Percentiles rank a stretch among this genome's conserved stretches.
These are phyloP conservation scores for Toxoplasma gondii DNA, from an alignment of 169 alveolate species.

Conservation along the genomic window DNA sequence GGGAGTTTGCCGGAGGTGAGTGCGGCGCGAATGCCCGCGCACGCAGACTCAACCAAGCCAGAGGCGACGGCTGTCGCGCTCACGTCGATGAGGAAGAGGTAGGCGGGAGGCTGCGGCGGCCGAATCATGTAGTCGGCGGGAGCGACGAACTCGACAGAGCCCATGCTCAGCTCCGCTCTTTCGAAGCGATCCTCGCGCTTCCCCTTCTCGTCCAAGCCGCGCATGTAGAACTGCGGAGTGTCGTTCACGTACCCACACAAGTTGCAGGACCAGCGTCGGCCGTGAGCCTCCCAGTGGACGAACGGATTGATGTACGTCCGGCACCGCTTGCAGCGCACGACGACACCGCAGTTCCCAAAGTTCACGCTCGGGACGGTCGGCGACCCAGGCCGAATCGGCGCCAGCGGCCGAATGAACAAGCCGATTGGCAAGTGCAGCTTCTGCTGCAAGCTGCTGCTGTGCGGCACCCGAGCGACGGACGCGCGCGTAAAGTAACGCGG, in stretches of 20 bases:
- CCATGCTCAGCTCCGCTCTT: conserved; percentile 91
- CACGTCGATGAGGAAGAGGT: conserved; percentile 79
- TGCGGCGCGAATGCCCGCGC: conserved; percentile 43
- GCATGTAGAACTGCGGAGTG: conserved; percentile 76
- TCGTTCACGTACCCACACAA: conserved; percentile 94
- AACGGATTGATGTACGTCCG: conserved; percentile 95
- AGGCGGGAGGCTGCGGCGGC: conserved; percentile 97
- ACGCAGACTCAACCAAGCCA: conserved; percentile 50
- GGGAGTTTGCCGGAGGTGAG: conserved; percentile 35
- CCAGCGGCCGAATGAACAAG: conserved; percentile 72
- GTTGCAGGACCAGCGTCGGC: conserved; percentile 97
- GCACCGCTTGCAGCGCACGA: conserved; percentile 72
- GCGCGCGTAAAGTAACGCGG: conserved; percentile 61
- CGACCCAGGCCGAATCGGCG: conserved; percentile 66
- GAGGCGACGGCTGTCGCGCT: conserved; percentile 72
- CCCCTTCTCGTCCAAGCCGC: conserved; percentile 78
- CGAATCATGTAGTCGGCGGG: conserved; percentile 96
- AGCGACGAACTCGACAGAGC: conserved; percentile 95
- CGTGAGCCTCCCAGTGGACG: conserved; percentile 93
- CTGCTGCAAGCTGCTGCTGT: conserved; percentile 45
- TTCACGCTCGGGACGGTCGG: conserved; percentile 66
- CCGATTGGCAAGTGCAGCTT: conserved; percentile 68
- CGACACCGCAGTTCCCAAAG: conserved; percentile 41
- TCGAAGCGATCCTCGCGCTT: conserved; percentile 86
- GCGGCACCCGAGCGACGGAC: conserved; percentile 54